phyloP scores from a whole-genome alignment of 2,329 filamentous ascomycete species.

The Xylariaceae sp. region DNA sequence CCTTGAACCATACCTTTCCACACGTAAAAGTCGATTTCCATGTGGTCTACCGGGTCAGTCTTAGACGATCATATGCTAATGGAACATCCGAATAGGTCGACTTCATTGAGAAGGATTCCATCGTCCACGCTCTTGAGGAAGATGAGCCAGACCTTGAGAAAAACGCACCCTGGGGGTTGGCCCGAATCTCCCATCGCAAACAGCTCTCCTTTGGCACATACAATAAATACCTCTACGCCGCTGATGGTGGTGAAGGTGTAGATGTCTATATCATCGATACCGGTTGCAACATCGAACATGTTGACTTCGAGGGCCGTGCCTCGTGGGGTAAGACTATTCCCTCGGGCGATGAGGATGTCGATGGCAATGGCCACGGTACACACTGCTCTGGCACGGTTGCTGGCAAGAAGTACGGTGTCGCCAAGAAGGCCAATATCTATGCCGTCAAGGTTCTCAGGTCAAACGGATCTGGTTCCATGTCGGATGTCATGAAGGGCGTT shows the following conservation, averaged over 20 bases:
- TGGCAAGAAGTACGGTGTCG: constrained; percentile 98
- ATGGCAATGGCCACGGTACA: constrained; percentile 98
- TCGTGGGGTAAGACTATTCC: constrained; percentile 98
- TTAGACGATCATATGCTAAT: constrained; percentile 10
- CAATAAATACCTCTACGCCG: constrained; percentile 96
- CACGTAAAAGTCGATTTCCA: no score
- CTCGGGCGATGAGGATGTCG: constrained; percentile 76
- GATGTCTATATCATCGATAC: constrained; percentile 99
- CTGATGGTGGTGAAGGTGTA: constrained; percentile 91
- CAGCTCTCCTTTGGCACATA: constrained; percentile 86
- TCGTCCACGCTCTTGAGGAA: constrained; percentile 78
- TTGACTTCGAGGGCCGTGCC: constrained; percentile 96
- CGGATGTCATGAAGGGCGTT: constrained; percentile 97
- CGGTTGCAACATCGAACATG: constrained; percentile 89
- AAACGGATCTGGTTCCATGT: constrained; percentile 98
- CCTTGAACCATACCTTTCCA: no score
- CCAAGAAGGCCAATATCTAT: constrained; percentile 96
- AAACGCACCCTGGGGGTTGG: constrained; percentile 97
- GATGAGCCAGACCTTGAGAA: constrained; percentile 66
- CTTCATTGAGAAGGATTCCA: constrained; percentile 91
- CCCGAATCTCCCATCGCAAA: constrained; percentile 94
- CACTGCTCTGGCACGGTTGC: constrained; percentile 98
- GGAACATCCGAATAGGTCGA: constrained; percentile 69
- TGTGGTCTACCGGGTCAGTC: background rate
- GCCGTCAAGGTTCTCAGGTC: constrained; percentile 98